phyloP scores from a whole-genome alignment of 2,329 filamentous ascomycete species.

The Fusarium sp. region DNA sequence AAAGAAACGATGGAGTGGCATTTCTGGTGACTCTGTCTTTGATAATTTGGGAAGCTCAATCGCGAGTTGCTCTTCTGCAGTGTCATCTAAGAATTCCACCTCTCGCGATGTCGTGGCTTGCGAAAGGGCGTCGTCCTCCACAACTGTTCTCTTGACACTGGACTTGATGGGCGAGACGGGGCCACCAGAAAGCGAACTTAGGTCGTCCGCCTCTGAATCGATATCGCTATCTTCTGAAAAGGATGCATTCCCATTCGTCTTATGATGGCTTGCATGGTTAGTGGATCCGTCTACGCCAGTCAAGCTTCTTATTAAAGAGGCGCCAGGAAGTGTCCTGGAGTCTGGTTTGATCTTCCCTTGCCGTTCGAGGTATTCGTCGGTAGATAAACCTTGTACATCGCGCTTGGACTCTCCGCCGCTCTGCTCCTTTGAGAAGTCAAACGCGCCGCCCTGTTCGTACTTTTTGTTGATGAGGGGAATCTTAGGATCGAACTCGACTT shows the following conservation, averaged over 20 bases:
- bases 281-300: slow-evolving; percentile 42
- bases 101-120: slow-evolving; percentile 64
- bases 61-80: slow-evolving; percentile 57
- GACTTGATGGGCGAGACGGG: slow-evolving; percentile 63
- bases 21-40: slow-evolving; percentile 60
- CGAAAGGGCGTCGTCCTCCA: slow-evolving; percentile 68
- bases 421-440: slow-evolving; percentile 56
- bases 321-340: slow-evolving; percentile 44
- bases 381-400: slow-evolving; percentile 54
- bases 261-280: slow-evolving; percentile 51
- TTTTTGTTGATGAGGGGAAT: slow-evolving; percentile 67
- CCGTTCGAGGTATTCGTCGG: slow-evolving; percentile 61
- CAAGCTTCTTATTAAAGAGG: slow-evolving; percentile 45
- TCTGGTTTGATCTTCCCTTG: slow-evolving; percentile 57
- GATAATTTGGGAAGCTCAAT: slow-evolving; percentile 62
- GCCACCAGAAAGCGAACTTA: slow-evolving; percentile 62
- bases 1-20: slow-evolving; percentile 66
- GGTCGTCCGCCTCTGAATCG: slow-evolving; percentile 67
- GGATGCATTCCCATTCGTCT: slow-evolving; percentile 52
- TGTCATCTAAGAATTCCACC: slow-evolving; percentile 58
- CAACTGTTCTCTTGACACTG: slow-evolving; percentile 55
- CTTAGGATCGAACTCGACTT: slow-evolving; percentile 64
- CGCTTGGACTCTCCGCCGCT: slow-evolving; percentile 46
- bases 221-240: slow-evolving; percentile 63
- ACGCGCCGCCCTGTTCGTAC: slow-evolving; percentile 67